Percentiles rank a stretch among this genome's conserved stretches.
Conservation (phyloP, 305 asterid genomes). For the Plantago lanceolata region DNA sequence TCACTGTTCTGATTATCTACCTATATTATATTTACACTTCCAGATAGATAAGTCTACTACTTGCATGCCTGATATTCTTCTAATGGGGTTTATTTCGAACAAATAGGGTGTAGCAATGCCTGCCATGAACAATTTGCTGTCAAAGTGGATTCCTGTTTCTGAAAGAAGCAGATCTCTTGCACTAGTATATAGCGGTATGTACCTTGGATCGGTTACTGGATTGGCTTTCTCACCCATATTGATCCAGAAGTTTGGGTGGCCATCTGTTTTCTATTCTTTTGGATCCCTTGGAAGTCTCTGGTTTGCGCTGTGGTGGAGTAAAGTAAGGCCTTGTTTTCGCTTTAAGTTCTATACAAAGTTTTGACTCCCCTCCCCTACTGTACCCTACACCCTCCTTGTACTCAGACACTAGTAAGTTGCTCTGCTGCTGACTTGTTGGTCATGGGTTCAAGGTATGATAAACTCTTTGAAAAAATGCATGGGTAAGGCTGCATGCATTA, state of each 20-base stretch:
- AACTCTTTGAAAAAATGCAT: too few species aligned
- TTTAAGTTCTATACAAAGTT: neutral
- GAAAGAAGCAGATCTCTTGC: slow-evolving; percentile 99
- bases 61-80: slow-evolving; percentile 17
- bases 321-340: slow-evolving; percentile 48
- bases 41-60: slow-evolving; percentile 11
- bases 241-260: slow-evolving; percentile 88
- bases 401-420: too few species aligned
- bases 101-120: slow-evolving; percentile 99
- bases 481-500: too few species aligned
- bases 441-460: too few species aligned
- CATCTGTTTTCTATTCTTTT: slow-evolving; percentile 87
- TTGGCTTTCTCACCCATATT: slow-evolving; percentile 74
- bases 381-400: too few species aligned
- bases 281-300: slow-evolving; percentile 92
- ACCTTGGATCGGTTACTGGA: slow-evolving; percentile 94
- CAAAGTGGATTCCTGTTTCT: slow-evolving; percentile 93
- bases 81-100: slow-evolving; percentile 22
- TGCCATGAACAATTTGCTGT: slow-evolving; percentile 90
- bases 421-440: too few species aligned
- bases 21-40: slow-evolving; percentile 7
- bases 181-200: slow-evolving; percentile 97
- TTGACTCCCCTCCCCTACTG: too few species aligned
- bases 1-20: neutral
- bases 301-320: slow-evolving; percentile 89